phyloP scores from a whole-genome alignment of 257 asterid genomes.

The Nicotiana obtusifolia region DNA sequence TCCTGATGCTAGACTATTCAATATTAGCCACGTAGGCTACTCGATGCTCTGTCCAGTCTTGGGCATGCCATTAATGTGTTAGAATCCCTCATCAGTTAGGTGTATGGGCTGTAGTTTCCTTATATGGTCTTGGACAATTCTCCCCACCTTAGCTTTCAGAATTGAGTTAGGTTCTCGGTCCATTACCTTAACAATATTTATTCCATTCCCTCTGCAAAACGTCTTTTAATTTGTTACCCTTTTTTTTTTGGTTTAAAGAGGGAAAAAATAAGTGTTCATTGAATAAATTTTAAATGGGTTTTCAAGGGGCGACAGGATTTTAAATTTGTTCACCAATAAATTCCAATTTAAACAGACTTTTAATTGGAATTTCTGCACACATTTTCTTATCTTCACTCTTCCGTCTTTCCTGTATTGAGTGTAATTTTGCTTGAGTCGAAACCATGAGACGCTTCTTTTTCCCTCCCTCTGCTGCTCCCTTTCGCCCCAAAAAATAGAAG shows the following conservation, averaged over 20 bases:
- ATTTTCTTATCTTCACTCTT: background rate
- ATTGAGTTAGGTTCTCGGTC: background rate
- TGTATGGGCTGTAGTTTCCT: background rate
- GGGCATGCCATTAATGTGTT: background rate
- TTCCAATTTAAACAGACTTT: background rate
- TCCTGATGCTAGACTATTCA: constrained; percentile 3
- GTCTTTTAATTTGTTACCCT: background rate
- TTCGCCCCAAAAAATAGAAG: background rate
- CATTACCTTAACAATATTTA: background rate
- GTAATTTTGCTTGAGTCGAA: background rate
- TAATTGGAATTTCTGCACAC: background rate
- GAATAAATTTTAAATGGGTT: background rate
- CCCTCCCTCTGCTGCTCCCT: background rate
- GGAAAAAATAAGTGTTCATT: background rate
- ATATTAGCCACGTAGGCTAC: background rate
- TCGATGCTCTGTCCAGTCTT: background rate
- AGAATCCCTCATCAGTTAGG: background rate
- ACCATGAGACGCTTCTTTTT: background rate
- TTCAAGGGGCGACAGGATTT: background rate
- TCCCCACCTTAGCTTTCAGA: background rate
- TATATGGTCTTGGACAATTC: background rate
- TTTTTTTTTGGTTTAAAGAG: background rate
- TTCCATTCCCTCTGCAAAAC: background rate
- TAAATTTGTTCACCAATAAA: background rate
- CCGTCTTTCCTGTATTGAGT: background rate